Evolutionary conservation across 208 protist species (phyloP).

Genomic region (Crithidia acanthocephali): DNA sequence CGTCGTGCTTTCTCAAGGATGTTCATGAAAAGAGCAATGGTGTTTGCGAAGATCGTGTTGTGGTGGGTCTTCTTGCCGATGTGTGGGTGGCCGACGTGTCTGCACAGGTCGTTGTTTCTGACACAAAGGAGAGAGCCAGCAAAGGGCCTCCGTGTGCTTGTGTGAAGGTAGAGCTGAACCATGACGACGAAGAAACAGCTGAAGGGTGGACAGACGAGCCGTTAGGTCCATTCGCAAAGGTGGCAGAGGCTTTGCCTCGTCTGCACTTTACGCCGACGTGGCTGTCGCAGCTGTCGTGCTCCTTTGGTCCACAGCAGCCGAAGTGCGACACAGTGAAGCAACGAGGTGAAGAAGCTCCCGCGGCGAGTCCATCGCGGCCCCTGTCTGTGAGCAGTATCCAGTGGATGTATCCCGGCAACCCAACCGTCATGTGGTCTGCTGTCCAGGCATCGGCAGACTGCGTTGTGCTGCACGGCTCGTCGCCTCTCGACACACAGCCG

Average conservation of each 20-base stretch:
- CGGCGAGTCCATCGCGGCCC: too few relatives aligned
- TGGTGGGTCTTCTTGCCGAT: slow-evolving; percentile 17
- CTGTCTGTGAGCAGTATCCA: not conserved
- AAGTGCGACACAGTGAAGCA: not conserved
- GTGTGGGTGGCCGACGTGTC: slow-evolving; percentile 28
- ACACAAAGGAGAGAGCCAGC: too few relatives aligned
- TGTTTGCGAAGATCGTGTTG: not conserved
- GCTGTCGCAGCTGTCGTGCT: slow-evolving; percentile 32
- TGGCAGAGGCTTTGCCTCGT: not conserved
- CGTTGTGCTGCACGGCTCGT: not conserved
- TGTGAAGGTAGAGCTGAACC: too few relatives aligned
- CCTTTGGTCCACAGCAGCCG: not conserved
- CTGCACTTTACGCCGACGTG: slow-evolving; percentile 17
- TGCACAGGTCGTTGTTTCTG: not conserved
- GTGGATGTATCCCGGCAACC: slow-evolving; percentile 12
- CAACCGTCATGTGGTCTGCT: slow-evolving; percentile 18
- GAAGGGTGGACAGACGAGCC: not conserved
- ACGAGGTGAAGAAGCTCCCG: too few relatives aligned
- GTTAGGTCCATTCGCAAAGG: too few relatives aligned
- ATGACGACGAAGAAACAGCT: not conserved
- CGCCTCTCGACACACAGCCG: not conserved
- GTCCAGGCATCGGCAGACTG: slow-evolving; percentile 20
- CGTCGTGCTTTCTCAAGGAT: not conserved
- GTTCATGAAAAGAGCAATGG: not conserved
- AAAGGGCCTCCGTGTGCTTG: too few relatives aligned